Base-by-base conservation (phyloP, 768 basidiomycete species). In the Podaxis sp. region DNA sequence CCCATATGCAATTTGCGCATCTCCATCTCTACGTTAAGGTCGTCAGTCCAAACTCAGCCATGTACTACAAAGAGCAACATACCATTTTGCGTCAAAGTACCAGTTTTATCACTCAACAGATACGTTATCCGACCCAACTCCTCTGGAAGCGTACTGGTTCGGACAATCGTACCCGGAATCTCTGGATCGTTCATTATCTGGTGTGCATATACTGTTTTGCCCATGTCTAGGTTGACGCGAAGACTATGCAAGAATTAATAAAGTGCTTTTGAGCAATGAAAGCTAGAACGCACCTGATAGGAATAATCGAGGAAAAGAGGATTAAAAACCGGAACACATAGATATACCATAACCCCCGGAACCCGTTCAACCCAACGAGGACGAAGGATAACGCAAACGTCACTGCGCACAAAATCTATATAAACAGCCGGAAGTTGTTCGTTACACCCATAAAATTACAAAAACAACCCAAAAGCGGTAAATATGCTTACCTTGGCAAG, bases 171-270 rank as follows among this genome's bases (percentile, higher is more conserved):
- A 52, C 88, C 87, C 3, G 95, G 94, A 67, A 99, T 99, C 75
- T 98, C 94, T 50, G 68, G 71, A 76, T 99, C 97, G 56, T 86
- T 89, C 89, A 96, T 95, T 61, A 99, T 99, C 66, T 95, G 92
- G 48, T 91, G 89, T 0, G 94, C 95, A 69, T 99, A 99, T 48
- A 99, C 91, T 1, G 96, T 99, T 77, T 99, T 99, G 61, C 97
- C 97, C 96, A 99, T 99, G 74, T 99, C 97, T 58, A 99, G 83
- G 69, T 99, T 99, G 58, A 99, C 96, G n/a, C 97, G 91, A 60
- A 99, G 79, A 82, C 96, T 98, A 72, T 12, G 5, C 33, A 40
- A 48, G 13, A 24, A 38, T 67, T 61, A 12, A 50, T 12, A 13
- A 33, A 13, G 2, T 20, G 17, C n/a, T 26, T n/a, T 7, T 10